Conservation (phyloP, 2,329 filamentous ascomycete species). For the Alternaria sp. region DNA sequence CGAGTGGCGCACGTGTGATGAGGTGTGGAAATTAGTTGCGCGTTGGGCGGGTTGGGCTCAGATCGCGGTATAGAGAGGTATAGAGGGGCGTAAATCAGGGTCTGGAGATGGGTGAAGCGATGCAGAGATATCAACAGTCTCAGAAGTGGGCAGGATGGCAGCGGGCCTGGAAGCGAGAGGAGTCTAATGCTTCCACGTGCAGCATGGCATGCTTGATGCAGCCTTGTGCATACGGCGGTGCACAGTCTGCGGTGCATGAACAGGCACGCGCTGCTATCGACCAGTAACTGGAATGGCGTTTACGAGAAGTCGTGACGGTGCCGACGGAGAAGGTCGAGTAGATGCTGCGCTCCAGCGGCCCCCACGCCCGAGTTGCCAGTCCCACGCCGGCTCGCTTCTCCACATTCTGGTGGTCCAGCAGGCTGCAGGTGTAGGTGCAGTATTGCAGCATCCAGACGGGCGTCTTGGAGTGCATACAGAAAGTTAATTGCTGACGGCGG, state of each 20-base stretch:
- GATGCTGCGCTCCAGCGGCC: not conserved
- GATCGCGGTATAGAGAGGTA: not conserved
- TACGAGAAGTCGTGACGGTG: conserved; percentile 20
- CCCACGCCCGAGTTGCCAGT: conserved; percentile 8
- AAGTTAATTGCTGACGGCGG: conserved; percentile 6
- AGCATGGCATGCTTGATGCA: conserved; percentile 10
- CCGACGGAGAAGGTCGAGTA: not conserved
- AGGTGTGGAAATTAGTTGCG: conserved; percentile 24
- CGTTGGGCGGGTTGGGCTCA: not conserved
- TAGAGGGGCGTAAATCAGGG: not conserved
- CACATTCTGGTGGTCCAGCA: conserved; percentile 12
- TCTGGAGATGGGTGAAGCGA: not conserved
- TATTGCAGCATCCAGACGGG: not conserved
- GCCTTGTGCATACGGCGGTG: conserved; percentile 10
- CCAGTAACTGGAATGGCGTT: conserved; percentile 12
- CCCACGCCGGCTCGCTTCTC: conserved; percentile 24
- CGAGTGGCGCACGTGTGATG: conserved; percentile 24
- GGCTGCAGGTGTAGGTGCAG: not conserved
- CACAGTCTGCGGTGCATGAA: conserved; percentile 4
- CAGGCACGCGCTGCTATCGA: conserved; percentile 18
- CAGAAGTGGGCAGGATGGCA: not conserved
- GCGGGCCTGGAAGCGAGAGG: not conserved
- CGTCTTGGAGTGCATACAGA: not conserved
- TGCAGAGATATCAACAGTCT: not conserved
- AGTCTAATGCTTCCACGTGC: not conserved